phyloP scores from a whole-genome alignment of 2,329 filamentous ascomycete species.

The Cadophora sp. region DNA sequence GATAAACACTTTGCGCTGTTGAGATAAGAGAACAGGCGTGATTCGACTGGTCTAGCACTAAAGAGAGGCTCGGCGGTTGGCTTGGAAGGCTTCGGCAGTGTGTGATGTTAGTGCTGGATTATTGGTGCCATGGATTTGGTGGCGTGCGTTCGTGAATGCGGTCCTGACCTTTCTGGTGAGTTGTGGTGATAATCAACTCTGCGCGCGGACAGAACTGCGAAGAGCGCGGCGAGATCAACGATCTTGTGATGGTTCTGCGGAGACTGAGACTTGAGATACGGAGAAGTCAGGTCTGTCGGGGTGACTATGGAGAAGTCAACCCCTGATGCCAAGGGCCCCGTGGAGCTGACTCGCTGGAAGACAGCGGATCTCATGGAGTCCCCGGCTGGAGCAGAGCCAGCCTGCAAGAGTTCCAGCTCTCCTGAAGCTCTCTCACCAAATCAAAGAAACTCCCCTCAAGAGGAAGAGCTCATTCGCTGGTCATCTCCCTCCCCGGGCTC shows the following conservation, averaged over 20 bases:
- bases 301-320: slow-evolving; percentile 3
- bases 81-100: not conserved
- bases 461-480: not conserved
- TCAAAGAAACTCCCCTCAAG: not conserved
- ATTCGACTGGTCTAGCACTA: not conserved
- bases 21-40: too few species aligned
- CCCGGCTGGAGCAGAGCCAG: slow-evolving; percentile 9
- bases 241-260: not conserved
- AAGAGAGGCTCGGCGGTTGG: slow-evolving; percentile 11
- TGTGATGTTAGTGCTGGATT: not conserved
- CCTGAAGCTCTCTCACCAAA: not conserved
- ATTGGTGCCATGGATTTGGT: slow-evolving; percentile 1
- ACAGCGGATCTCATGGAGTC: slow-evolving; percentile 7
- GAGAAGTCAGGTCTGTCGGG: slow-evolving; percentile 4
- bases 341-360: slow-evolving; percentile 6
- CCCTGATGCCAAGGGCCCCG: slow-evolving; percentile 11
- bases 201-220: slow-evolving; percentile 3
- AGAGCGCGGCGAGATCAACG: slow-evolving; percentile 3
- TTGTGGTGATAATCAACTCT: too few species aligned
- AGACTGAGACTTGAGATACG: slow-evolving; percentile 1
- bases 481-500: not conserved
- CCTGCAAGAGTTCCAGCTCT: not conserved
- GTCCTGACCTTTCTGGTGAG: too few species aligned
- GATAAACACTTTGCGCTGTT: not conserved
- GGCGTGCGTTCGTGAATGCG: too few species aligned